Conservation (phyloP, 2,329 filamentous ascomycete genomes). For the Diaporthe sp. region DNA sequence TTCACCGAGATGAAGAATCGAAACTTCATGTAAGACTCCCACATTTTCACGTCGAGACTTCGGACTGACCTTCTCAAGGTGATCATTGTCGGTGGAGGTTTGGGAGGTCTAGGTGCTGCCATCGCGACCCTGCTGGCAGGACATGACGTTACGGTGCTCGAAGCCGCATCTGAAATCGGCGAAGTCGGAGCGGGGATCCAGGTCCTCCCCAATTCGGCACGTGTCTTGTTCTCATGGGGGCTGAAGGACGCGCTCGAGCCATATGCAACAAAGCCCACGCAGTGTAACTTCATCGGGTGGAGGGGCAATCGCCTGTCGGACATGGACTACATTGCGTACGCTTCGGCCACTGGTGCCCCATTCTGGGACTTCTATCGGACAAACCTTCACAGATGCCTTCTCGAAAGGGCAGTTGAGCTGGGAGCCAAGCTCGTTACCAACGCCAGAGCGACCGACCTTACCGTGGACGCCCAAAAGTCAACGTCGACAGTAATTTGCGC, state of each 20-base stretch:
- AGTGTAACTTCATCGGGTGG: slow-evolving; percentile 65
- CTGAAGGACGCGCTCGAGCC: slow-evolving; percentile 55
- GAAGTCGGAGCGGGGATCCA: slow-evolving; percentile 66
- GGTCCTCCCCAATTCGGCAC: slow-evolving; percentile 60
- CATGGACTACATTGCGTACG: slow-evolving; percentile 61
- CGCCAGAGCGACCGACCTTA: slow-evolving; percentile 57
- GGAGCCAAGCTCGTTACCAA: slow-evolving; percentile 60
- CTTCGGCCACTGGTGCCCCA: slow-evolving; percentile 50
- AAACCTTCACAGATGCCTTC: slow-evolving; percentile 61
- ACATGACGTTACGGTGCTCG: slow-evolving; percentile 61
- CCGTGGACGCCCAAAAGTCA: slow-evolving; percentile 47
- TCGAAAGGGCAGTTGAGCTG: slow-evolving; percentile 60
- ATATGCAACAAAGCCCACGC: slow-evolving; percentile 55
- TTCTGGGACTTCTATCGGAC: slow-evolving; percentile 69
- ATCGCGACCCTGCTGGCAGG: slow-evolving; percentile 59
- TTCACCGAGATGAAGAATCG: slow-evolving; percentile 30
- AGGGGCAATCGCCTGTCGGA: slow-evolving; percentile 61
- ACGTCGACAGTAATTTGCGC: slow-evolving; percentile 54
- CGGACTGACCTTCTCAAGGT: slow-evolving; percentile 47
- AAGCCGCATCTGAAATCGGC: slow-evolving; percentile 58
- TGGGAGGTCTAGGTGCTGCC: slow-evolving; percentile 66
- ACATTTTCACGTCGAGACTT: not conserved
- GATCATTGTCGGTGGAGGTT: slow-evolving; percentile 67
- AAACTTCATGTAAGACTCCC: slow-evolving; percentile 26
- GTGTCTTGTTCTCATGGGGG: slow-evolving; percentile 62